A percentile compares a stretch with the other conserved stretches of the same genome.
phyloP scores from a whole-genome alignment of 306 rosid species.

The Malus fusca region DNA sequence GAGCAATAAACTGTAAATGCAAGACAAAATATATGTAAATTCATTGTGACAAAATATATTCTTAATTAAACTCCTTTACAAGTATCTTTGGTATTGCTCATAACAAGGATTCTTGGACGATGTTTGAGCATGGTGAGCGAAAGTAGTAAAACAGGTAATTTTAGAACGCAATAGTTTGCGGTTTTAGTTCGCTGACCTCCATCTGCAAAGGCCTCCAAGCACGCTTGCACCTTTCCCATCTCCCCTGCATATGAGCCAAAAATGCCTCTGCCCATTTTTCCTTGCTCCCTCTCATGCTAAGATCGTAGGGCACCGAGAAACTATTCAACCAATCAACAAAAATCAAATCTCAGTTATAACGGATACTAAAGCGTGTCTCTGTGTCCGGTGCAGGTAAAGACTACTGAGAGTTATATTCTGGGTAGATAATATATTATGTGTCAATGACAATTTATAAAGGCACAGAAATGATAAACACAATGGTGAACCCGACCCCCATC shows the following conservation, averaged over 20 bases:
- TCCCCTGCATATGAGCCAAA: constrained; percentile 48
- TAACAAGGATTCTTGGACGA: neutral
- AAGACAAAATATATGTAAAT: neutral
- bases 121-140: neutral
- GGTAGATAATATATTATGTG: neutral
- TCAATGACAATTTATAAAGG: neutral
- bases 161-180: constrained; percentile 73
- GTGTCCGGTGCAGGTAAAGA: neutral
- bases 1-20: neutral
- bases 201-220: constrained; percentile 63
- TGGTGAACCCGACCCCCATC: neutral
- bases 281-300: constrained; percentile 64
- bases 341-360: neutral
- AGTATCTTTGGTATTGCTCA: neutral
- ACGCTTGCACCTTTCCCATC: constrained; percentile 60
- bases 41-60: neutral
- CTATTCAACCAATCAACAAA: constrained; percentile 31
- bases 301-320: constrained; percentile 72
- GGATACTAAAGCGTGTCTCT: neutral
- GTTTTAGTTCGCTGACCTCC: constrained; percentile 64
- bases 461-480: neutral
- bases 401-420: neutral
- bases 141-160: neutral
- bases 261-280: constrained; percentile 69
- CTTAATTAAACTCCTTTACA: neutral